Base-by-base conservation (phyloP, 1,284 basidiomycete species). In the Ustilago loliicola region DNA sequence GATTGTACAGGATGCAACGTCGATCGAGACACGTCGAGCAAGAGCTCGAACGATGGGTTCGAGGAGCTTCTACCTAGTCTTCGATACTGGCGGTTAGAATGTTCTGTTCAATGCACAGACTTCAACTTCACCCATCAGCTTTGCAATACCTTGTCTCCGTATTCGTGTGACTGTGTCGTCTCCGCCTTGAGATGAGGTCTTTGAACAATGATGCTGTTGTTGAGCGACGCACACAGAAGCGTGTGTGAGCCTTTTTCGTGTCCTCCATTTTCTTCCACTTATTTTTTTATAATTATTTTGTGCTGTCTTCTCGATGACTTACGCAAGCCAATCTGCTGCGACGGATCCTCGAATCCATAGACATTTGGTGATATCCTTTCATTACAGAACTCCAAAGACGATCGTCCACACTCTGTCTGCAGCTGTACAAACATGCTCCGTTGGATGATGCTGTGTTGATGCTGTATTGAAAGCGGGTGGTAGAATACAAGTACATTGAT, bases 11-110 rank as follows among this genome's bases (percentile, higher is more conserved):
- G 58, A 61, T 45, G 54, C 72, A 74, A 36, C 66, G 66, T 27
- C 60, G 68, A 36, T 76, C 68, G 36, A 64, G 68, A n/a, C 73
- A 76, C 57, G 62, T 76, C 21, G 64, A 76, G 53, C 73, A 76
- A 34, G 73, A 76, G 66, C 54, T 76, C 15, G 61, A 76, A 34
- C 61, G 73, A 7, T 76, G 68, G 68, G 68, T 72, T 10, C 67
- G 67, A 34, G 67, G 72, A 47, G 53, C 40, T 72, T 64, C 71
- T 21, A 23, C 47, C 13, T 56, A 57, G 38, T 15, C n/a, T 30
- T 50, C 27, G 13, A 13, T 36, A 29, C 21, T 45, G 5, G 9
- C 10, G 34, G 15, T 36, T 15, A 36, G 15, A 21, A 11, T 23
- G 42, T 23, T 21, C 21, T 8, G 7, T 21, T 21, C n/a, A 21